Evolutionary conservation across 768 basidiomycete species (phyloP).

Genomic region (Panaeolus papilionaceus): DNA sequence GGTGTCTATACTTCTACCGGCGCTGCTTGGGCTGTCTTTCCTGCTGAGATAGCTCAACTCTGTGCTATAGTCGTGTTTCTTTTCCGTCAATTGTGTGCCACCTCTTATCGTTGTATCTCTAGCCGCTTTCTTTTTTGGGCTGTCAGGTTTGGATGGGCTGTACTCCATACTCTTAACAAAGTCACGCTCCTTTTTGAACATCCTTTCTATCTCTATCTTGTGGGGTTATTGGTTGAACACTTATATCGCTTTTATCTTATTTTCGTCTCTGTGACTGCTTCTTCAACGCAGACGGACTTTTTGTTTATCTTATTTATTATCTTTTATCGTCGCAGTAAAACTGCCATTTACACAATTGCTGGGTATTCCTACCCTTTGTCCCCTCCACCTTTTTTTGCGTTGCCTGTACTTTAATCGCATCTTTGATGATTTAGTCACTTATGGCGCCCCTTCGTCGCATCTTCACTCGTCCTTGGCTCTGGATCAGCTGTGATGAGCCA

Average conservation of each 20-base stretch:
- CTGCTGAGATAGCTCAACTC: not conserved
- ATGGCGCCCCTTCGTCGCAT: not conserved
- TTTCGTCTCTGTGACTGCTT: not conserved
- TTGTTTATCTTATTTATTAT: constrained; percentile 5
- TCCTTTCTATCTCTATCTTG: not conserved
- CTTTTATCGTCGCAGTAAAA: not conserved
- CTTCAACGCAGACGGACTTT: not conserved
- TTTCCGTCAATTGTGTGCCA: not conserved
- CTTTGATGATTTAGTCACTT: not conserved
- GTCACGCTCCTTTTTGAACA: not conserved
- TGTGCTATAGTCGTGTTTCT: not conserved
- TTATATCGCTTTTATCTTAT: not conserved
- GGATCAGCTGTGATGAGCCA: not conserved
- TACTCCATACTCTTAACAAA: not conserved
- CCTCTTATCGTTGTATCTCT: not conserved
- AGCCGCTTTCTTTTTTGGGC: not conserved
- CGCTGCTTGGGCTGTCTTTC: not conserved
- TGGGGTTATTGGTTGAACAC: constrained; percentile 8
- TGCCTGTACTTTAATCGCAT: constrained; percentile 1
- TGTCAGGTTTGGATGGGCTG: not conserved
- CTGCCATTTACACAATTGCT: not conserved
- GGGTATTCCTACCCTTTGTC: not conserved
- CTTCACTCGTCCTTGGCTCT: not conserved
- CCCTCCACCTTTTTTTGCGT: not conserved
- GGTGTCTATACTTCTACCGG: not conserved